These are phyloP conservation scores for Agrocybe pediades DNA, from an alignment of 768 basidiomycete species.

Conservation along the genomic window DNA sequence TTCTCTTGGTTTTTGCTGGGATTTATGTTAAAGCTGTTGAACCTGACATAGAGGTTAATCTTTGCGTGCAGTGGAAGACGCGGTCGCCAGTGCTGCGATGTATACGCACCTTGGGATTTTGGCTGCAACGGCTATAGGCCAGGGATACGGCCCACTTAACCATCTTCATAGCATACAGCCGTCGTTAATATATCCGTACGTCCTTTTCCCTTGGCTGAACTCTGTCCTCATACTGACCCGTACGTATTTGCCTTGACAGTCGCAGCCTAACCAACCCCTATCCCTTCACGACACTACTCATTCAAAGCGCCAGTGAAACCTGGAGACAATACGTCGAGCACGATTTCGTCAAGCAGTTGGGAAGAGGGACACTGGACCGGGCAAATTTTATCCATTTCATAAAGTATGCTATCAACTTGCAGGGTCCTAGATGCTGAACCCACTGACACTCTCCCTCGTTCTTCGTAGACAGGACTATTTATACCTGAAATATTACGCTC, in stretches of 20 bases:
- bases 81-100: constrained; percentile 57
- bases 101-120: constrained; percentile 80
- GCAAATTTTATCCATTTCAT: constrained; percentile 84
- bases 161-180: constrained; percentile 67
- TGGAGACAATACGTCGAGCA: constrained; percentile 85
- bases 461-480: constrained; percentile 72
- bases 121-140: constrained; percentile 65
- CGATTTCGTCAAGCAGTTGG: constrained; percentile 79
- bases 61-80: constrained; percentile 38
- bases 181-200: constrained; percentile 51
- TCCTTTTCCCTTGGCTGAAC: background rate
- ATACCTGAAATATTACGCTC: constrained; percentile 81
- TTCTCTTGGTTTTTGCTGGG: too few species aligned
- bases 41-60: background rate
- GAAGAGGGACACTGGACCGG: constrained; percentile 64
- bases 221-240: background rate
- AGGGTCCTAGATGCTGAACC: background rate
- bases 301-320: constrained; percentile 49
- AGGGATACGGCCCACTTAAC: constrained; percentile 84
- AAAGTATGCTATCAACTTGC: constrained; percentile 47
- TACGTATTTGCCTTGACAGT: constrained; percentile 32
- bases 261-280: constrained; percentile 61
- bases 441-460: background rate
- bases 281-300: constrained; percentile 68
- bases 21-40: too few species aligned